phyloP scores from a whole-genome alignment of 2,329 filamentous ascomycete species.

The Echinosphaeria canescens region DNA sequence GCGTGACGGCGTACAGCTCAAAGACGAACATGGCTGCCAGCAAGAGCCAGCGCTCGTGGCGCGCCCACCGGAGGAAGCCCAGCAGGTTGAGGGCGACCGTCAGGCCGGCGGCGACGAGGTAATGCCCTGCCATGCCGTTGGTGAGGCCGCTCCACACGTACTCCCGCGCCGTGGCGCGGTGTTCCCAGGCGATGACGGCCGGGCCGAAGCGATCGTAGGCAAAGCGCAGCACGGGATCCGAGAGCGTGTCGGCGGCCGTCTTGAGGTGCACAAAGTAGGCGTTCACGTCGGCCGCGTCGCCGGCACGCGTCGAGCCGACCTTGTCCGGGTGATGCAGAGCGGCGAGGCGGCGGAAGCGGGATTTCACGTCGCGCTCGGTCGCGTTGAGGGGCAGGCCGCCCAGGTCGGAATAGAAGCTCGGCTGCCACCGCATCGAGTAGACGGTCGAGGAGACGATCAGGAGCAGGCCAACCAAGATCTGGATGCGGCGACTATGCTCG shows the following conservation, averaged over 20 bases:
- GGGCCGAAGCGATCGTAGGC: constrained; percentile 83
- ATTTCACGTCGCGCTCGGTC: constrained; percentile 59
- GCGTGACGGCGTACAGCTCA: constrained; percentile 32
- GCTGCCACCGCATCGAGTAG: constrained; percentile 46
- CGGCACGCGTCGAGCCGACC: constrained; percentile 16
- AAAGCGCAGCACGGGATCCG: constrained; percentile 57
- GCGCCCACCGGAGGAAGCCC: constrained; percentile 46
- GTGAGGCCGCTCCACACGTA: constrained; percentile 46
- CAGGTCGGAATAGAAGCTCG: constrained; percentile 64
- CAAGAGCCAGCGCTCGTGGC: constrained; percentile 42
- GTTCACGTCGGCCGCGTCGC: constrained; percentile 11
- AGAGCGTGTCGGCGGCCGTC: constrained; percentile 60
- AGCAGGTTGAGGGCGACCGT: constrained; percentile 39
- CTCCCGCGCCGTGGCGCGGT: constrained; percentile 48
- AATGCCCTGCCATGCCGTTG: constrained; percentile 35
- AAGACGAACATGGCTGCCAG: constrained; percentile 29
- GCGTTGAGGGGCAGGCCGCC: constrained; percentile 46
- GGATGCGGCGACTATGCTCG: constrained; percentile 60
- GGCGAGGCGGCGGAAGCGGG: constrained; percentile 59
- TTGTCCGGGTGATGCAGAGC: constrained; percentile 75
- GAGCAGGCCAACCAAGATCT: constrained; percentile 57
- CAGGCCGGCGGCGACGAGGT: constrained; percentile 29
- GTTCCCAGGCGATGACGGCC: constrained; percentile 42
- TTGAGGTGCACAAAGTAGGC: constrained; percentile 64
- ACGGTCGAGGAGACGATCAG: constrained; percentile 89